These are phyloP conservation scores for Chaetomium fimeti DNA, from an alignment of 495 filamentous ascomycete genomes.

Conservation along the genomic window DNA sequence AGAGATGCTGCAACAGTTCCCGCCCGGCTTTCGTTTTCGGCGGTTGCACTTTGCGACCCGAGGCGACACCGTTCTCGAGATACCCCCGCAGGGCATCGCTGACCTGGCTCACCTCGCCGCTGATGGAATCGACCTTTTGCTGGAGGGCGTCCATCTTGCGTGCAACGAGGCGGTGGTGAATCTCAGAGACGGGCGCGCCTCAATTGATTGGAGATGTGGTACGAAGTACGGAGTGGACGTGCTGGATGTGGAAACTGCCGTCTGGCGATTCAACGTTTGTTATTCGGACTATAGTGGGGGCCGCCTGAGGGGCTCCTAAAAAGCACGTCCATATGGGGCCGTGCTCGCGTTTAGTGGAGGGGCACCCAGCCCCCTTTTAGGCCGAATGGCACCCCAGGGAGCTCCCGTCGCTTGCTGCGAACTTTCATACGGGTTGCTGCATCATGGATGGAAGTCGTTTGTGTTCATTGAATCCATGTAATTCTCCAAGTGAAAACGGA, in stretches of 20 bases:
- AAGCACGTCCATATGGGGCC: background rate
- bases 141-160: slow-evolving; percentile 34
- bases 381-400: background rate
- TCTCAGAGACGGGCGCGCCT: slow-evolving; percentile 11
- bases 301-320: slow-evolving; percentile 1
- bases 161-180: slow-evolving; percentile 27
- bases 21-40: slow-evolving; percentile 31
- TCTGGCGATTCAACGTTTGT: background rate
- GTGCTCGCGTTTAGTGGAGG: background rate
- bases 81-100: slow-evolving; percentile 29
- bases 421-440: too few relatives aligned
- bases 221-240: too few relatives aligned
- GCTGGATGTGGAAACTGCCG: background rate
- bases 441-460: too few relatives aligned
- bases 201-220: slow-evolving; percentile 17
- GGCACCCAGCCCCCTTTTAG: background rate
- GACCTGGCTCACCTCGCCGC: slow-evolving; percentile 30
- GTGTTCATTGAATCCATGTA: too few relatives aligned
- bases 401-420: too few relatives aligned
- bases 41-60: slow-evolving; percentile 31
- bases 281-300: background rate
- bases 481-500: background rate
- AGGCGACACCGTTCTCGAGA: slow-evolving; percentile 24
- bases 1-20: slow-evolving; percentile 28
- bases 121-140: slow-evolving; percentile 30